phyloP scores from a whole-genome alignment of 371 early-diverging fungal genomes.

The Mucor racemosus region DNA sequence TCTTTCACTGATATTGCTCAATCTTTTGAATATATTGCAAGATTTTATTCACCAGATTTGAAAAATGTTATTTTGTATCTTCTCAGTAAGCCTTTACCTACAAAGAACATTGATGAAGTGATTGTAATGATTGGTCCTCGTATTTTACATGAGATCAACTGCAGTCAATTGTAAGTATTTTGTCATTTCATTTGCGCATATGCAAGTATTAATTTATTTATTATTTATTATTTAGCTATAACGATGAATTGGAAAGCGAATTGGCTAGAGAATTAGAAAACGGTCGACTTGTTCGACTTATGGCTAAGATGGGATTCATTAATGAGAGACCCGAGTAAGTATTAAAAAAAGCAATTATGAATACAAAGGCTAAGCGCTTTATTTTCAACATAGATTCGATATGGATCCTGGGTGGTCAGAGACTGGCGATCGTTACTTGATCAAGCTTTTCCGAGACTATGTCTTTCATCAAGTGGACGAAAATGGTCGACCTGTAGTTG shows the following conservation, averaged over 20 bases:
- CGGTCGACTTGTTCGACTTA: conserved; percentile 83
- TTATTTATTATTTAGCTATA: conserved; percentile 59
- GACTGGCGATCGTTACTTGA: conserved; percentile 95
- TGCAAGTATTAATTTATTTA: neutral
- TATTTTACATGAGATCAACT: conserved; percentile 76
- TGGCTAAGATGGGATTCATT: conserved; percentile 92
- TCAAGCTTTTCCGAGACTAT: conserved; percentile 96
- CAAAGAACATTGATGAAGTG: conserved; percentile 85
- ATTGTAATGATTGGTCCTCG: conserved; percentile 81
- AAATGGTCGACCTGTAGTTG: conserved; percentile 81
- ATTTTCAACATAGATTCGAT: conserved; percentile 63
- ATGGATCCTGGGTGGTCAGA: conserved; percentile 96
- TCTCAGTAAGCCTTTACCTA: conserved; percentile 73
- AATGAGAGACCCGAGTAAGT: conserved; percentile 93
- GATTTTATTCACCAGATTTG: conserved; percentile 77
- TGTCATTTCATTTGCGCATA: neutral
- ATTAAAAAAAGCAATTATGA: too few species aligned
- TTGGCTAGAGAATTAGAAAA: conserved; percentile 88
- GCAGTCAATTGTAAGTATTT: conserved; percentile 61
- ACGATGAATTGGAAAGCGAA: conserved; percentile 81
- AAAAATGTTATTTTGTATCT: conserved; percentile 81
- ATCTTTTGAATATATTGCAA: conserved; percentile 75
- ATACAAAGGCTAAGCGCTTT: neutral
- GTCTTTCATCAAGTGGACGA: conserved; percentile 97
- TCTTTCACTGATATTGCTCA: conserved; percentile 74